Evolutionary conservation across 75 land plant species (phyloP).

Genomic region (Chamaecyparis obtusa): DNA sequence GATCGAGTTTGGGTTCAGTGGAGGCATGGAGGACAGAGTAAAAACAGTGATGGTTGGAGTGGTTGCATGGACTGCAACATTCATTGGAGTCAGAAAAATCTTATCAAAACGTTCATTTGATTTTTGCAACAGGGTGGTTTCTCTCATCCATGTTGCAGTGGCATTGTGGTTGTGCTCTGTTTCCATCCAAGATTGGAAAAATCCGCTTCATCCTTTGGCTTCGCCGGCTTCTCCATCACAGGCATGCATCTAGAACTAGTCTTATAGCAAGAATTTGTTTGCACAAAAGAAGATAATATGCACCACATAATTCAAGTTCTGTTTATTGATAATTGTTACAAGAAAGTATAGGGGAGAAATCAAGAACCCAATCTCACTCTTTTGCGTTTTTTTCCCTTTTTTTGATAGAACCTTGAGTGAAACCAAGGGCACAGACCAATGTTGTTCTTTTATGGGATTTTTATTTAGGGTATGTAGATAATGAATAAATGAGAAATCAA

Average conservation of each 20-base stretch:
- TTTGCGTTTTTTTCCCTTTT: neutral
- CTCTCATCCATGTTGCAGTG: constrained; percentile 67
- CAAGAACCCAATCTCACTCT: neutral
- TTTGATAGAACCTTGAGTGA: neutral
- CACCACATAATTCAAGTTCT: neutral
- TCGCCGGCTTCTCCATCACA: constrained; percentile 64
- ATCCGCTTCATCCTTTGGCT: constrained; percentile 76
- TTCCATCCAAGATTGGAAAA: constrained; percentile 76
- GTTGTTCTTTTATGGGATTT: neutral
- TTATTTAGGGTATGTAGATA: neutral
- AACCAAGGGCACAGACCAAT: neutral
- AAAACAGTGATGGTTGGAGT: constrained; percentile 25
- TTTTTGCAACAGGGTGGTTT: constrained; percentile 84
- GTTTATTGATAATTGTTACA: neutral
- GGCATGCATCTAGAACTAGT: constrained; percentile 31
- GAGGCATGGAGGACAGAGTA: neutral
- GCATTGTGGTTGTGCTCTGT: constrained; percentile 50
- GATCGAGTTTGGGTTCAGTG: too few species aligned
- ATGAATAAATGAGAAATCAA: neutral
- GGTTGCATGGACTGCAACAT: constrained; percentile 53
- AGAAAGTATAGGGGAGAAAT: neutral
- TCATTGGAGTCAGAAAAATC: constrained; percentile 39
- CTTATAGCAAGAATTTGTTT: neutral
- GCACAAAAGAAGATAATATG: neutral
- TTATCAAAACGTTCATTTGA: constrained; percentile 60